These are phyloP conservation scores for Adiantum capillusveneris DNA, from an alignment of 75 land plant genomes.

Conservation along the genomic window DNA sequence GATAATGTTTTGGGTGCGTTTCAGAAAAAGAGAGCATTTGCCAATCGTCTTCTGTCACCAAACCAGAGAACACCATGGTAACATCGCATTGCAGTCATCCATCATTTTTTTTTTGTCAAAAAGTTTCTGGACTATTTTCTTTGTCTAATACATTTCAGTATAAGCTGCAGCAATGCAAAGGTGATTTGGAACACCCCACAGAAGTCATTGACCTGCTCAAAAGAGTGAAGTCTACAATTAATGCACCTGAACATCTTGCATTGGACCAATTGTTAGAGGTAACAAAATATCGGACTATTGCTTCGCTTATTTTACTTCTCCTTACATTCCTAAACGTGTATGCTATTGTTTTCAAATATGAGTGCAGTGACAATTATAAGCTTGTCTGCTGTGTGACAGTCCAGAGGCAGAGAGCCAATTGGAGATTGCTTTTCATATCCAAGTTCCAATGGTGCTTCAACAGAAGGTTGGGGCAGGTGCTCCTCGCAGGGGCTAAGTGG, in stretches of 20 bases:
- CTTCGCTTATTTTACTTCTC: no score
- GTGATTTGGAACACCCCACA: neutral
- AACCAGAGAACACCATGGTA: no score
- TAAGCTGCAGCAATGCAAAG: neutral
- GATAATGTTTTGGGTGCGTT: no score
- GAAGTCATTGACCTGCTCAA: neutral
- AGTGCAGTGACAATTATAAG: neutral
- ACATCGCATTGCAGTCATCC: no score
- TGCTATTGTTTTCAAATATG: neutral
- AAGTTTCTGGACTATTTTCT: no score
- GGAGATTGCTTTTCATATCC: conserved; percentile 1
- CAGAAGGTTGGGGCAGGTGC: neutral
- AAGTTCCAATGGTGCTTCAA: conserved; percentile 6
- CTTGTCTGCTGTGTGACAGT: neutral
- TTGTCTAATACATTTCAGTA: no score
- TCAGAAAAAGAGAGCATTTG: no score
- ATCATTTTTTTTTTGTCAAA: no score
- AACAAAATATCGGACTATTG: neutral
- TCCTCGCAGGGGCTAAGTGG: neutral
- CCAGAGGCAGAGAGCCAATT: neutral
- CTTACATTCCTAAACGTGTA: no score
- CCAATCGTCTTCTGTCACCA: no score
- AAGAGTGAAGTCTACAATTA: neutral
- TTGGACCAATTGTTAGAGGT: neutral
- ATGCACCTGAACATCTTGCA: neutral